Evolutionary conservation across 768 basidiomycete species (phyloP).

Genomic region (Auricularia cornea): DNA sequence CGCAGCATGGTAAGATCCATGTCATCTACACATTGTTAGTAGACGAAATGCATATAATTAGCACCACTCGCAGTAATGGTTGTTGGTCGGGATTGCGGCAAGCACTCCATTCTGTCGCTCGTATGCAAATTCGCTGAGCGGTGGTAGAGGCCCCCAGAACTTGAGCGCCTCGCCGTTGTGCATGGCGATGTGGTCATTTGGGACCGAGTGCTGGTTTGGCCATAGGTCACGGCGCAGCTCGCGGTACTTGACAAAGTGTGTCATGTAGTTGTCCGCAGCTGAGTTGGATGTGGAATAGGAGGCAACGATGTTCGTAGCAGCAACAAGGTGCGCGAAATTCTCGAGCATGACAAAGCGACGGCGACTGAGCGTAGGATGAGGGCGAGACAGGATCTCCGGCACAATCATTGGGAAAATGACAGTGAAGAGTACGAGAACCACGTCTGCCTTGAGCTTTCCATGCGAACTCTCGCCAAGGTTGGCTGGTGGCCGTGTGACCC

Average conservation of each 20-base stretch:
- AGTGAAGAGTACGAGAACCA: constrained; percentile 18
- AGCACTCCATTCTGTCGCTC: neutral
- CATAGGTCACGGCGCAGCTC: neutral
- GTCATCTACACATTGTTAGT: neutral
- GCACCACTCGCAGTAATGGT: neutral
- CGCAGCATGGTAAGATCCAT: neutral
- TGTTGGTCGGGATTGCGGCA: neutral
- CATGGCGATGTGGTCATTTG: neutral
- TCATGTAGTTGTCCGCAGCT: neutral
- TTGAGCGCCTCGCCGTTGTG: neutral
- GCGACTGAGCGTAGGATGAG: neutral
- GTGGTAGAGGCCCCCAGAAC: neutral
- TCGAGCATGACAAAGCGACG: neutral
- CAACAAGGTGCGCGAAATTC: neutral
- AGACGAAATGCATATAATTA: neutral
- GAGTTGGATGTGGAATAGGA: neutral
- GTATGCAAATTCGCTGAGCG: neutral
- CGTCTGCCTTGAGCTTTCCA: neutral
- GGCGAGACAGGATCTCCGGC: constrained; percentile 20
- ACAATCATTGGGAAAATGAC: constrained; percentile 23
- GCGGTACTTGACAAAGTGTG: neutral
- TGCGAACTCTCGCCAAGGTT: neutral
- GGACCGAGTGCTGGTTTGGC: neutral
- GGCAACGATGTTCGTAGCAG: neutral
- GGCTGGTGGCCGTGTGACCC: neutral